These are phyloP conservation scores for Aspergillus sp. DNA, from an alignment of 2,329 filamentous ascomycete species.

Conservation along the genomic window DNA sequence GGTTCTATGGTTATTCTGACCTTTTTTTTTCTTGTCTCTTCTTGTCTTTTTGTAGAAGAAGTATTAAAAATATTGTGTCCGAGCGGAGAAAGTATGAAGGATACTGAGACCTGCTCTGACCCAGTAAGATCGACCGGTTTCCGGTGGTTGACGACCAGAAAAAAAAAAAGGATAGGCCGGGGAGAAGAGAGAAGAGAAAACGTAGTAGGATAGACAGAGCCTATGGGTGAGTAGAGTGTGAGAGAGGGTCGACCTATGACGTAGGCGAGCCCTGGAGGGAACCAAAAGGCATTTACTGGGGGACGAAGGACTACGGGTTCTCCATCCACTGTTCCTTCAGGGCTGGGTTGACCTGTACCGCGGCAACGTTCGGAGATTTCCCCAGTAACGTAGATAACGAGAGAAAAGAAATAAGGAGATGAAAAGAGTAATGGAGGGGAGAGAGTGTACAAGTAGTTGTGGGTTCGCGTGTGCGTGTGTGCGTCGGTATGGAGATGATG, in stretches of 20 bases:
- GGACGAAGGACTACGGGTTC: not conserved
- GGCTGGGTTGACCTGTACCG: not conserved
- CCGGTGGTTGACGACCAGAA: slow-evolving; percentile 11
- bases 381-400: slow-evolving; percentile 2
- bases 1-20: too few species aligned
- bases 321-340: not conserved
- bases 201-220: not conserved
- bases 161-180: not conserved
- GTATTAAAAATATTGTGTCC: too few species aligned
- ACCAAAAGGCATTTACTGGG: not conserved
- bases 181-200: not conserved
- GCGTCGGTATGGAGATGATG: not conserved
- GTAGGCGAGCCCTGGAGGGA: slow-evolving; percentile 20
- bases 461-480: not conserved
- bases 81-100: slow-evolving; percentile 8
- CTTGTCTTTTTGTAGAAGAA: too few species aligned
- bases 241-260: slow-evolving; percentile 22
- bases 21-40: too few species aligned
- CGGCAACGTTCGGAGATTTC: not conserved
- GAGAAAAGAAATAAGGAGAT: slow-evolving; percentile 5
- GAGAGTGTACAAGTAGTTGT: not conserved
- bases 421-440: not conserved
- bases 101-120: slow-evolving; percentile 14
- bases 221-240: not conserved
- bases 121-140: slow-evolving; percentile 17